Base-by-base conservation (phyloP, 2,329 filamentous ascomycete genomes). In the Colletotrichum viniferum region DNA sequence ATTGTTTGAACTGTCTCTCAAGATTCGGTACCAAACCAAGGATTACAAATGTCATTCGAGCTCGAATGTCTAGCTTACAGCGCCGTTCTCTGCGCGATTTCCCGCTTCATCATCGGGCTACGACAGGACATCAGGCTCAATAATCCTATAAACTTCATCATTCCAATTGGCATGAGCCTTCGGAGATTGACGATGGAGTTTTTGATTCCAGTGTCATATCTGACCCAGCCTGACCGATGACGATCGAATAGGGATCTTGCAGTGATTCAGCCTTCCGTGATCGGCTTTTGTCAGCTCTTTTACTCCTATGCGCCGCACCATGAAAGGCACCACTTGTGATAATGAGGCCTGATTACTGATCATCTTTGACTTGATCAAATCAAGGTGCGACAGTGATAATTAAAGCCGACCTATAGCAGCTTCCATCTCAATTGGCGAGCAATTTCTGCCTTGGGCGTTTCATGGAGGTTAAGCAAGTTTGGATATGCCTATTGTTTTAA, bases 11-110 rank as follows among this genome's bases (percentile, higher is more conserved):
- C 38, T 48, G 38, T n/a, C 2, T 48, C 0, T 0, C 0, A 48
- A n/a, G 9, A n/a, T n/a, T 48, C 5, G 5, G 38, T 48, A n/a
- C 1, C 18, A n/a, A 12, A 0, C 2, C 18, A n/a, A n/a, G 18
- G 38, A 48, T 12, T 48, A 0, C 0, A 48, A 48, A n/a, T n/a
- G 18, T 48, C 18, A 48, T 4, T 48, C 9, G 9, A 48, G 0
- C 16, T 43, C 38, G 38, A 4, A 48, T n/a, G 38, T 48, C 18
- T 12, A 4, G 18, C 2, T n/a, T 48, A 48, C 38, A 48, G 38
- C 38, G 1, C 38, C 18, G 38, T n/a, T n/a, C 38, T 48, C 9
- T n/a, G 9, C 18, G 18, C 9, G 9, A 48, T 48, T 2, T 48
- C 18, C 38, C 18, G 38, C 18, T 48, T 7, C 38, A 48, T 43